A percentile compares a stretch with the other conserved stretches of the same genome.
These are phyloP conservation scores for Thermothelomyces thermophilus DNA, from an alignment of 2,329 filamentous ascomycete species.

Conservation along the genomic window DNA sequence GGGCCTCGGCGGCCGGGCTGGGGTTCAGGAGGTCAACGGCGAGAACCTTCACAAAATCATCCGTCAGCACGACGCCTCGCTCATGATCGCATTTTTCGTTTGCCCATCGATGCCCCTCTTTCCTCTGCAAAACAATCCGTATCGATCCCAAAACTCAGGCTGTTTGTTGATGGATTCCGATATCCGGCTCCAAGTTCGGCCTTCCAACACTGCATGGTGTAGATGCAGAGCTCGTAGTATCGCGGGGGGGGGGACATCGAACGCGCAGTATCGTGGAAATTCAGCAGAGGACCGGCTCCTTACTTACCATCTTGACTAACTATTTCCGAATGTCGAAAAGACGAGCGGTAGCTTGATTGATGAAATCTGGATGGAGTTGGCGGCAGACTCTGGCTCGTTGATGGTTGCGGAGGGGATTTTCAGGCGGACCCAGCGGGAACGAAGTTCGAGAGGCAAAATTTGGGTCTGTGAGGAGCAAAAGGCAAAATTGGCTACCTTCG, in stretches of 20 bases:
- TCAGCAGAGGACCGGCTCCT: slow-evolving; percentile 32
- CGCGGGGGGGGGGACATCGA: slow-evolving; percentile 5
- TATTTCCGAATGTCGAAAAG: slow-evolving; percentile 35
- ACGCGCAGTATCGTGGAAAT: slow-evolving; percentile 16
- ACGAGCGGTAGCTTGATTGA: slow-evolving; percentile 44
- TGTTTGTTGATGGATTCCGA: neutral
- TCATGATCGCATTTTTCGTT: slow-evolving; percentile 2
- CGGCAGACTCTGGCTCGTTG: slow-evolving; percentile 49
- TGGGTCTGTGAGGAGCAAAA: slow-evolving; percentile 26
- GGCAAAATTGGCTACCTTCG: slow-evolving; percentile 33
- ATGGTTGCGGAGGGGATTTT: slow-evolving; percentile 36
- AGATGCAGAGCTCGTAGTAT: slow-evolving; percentile 10
- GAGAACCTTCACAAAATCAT: slow-evolving; percentile 69
- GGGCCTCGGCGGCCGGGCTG: slow-evolving; percentile 91
- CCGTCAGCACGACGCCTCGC: slow-evolving; percentile 40
- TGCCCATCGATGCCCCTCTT: slow-evolving; percentile 8
- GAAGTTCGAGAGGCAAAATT: slow-evolving; percentile 39
- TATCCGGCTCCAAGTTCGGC: slow-evolving; percentile 5
- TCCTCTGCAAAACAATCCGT: neutral
- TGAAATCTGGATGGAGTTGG: slow-evolving; percentile 44
- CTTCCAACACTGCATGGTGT: neutral
- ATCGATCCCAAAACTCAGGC: neutral
- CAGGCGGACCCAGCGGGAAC: slow-evolving; percentile 33
- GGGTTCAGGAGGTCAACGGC: slow-evolving; percentile 99
- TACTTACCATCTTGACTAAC: slow-evolving; percentile 69